Base-by-base conservation (phyloP, 2,329 filamentous ascomycete genomes). In the Exophiala calicioides region DNA sequence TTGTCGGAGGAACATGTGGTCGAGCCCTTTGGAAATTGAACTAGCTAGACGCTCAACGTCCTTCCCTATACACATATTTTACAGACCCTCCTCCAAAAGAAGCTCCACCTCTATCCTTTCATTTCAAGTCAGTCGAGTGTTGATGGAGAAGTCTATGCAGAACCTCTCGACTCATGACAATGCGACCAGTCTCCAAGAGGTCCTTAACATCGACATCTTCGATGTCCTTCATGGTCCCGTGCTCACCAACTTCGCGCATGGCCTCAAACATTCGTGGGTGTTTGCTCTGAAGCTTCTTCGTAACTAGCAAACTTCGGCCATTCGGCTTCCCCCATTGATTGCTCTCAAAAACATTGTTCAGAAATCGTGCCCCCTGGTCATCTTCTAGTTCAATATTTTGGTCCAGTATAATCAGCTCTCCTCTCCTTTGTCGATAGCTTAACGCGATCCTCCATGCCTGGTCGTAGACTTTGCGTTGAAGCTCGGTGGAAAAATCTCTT, bases 161-260 rank as follows among this genome's bases (percentile, higher is more conserved):
- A 26, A 91, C 91, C 31, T 74, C 71, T 66, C 86, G 81, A 78
- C 98, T 93, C 61, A 98, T 82, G 50, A 98, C 83, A 51, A 98
- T 74, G 61, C 90, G 82, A 43, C 87, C 86, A 43, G 85, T 83
- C 73, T 93, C 88, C 57, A 98, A 71, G 55, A 98, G 69, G 66
- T 97, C 88, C 79, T 97, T 98, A 53, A 98, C 89, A 69, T 97
- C 93, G 26, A 98, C 88, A 53, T 95, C 86, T n/a, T 78, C 73
- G 49, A 85, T 74, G 47, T 80, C 78, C 58, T 90, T 72, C 6
- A 85, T 84, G 45, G 82, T 79, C 15, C 86, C 88, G 52, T 90
- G 79, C 61, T 79, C 72, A 6, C 78, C 79, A 52, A 84, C 69
- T 49, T 79, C 71, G 40, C 79, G 76, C 63, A 95, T 74, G 24